A percentile compares a stretch with the other conserved stretches of the same genome.
These are phyloP conservation scores for Sphenostylis stenocarpa DNA, from an alignment of 306 rosid species.

Conservation along the genomic window DNA sequence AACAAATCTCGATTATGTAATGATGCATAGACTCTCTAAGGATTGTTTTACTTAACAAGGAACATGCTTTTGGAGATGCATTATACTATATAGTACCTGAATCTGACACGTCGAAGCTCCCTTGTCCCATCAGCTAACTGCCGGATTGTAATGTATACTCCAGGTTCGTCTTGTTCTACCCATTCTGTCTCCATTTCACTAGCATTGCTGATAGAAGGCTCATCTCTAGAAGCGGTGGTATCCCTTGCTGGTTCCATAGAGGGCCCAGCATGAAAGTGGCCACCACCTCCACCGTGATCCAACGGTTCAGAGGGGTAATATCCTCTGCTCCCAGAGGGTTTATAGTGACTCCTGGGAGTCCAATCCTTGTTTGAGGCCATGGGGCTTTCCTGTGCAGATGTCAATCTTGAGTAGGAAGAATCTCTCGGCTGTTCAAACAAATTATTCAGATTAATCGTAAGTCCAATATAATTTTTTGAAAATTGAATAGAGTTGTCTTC, in stretches of 20 bases:
- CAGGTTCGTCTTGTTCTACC: constrained; percentile 94
- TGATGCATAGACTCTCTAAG: neutral
- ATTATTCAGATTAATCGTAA: neutral
- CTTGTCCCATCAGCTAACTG: constrained; percentile 79
- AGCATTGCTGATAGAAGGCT: constrained; percentile 89
- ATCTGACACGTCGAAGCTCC: constrained; percentile 89
- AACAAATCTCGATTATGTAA: neutral
- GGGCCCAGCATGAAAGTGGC: constrained; percentile 48
- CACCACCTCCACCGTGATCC: constrained; percentile 47
- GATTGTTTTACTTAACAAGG: neutral
- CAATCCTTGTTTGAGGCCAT: constrained; percentile 53
- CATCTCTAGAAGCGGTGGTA: constrained; percentile 82
- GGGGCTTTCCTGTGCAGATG: constrained; percentile 33
- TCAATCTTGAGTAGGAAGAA: constrained; percentile 43
- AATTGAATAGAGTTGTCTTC: neutral
- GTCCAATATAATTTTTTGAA: neutral
- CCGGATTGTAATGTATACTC: constrained; percentile 83
- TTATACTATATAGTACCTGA: constrained; percentile 61
- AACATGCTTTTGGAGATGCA: neutral
- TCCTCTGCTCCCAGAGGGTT: constrained; percentile 53
- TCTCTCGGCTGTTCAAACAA: constrained; percentile 58
- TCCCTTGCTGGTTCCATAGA: constrained; percentile 78
- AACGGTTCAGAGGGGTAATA: constrained; percentile 44
- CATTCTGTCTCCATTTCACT: constrained; percentile 88
- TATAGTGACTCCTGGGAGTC: constrained; percentile 66